Evolutionary conservation across 1,284 basidiomycete species (phyloP).

Genomic region (Singerocomus rubriflavus): DNA sequence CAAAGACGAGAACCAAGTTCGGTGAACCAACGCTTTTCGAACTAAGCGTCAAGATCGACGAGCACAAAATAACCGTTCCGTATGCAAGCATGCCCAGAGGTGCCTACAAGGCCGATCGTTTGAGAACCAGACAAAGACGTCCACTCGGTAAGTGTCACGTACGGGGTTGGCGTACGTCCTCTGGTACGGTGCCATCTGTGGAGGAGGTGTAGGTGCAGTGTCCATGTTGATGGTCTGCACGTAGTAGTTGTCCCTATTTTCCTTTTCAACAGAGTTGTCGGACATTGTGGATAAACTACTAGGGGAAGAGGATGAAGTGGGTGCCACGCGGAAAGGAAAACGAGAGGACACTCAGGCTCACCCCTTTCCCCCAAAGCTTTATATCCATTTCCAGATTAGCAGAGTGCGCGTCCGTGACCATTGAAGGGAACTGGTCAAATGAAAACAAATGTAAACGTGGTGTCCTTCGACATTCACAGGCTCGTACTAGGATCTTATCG

Average conservation of each 20-base stretch:
- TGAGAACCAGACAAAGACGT: slow-evolving; percentile 1
- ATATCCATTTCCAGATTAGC: slow-evolving; percentile 12
- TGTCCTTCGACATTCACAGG: slow-evolving; percentile 10
- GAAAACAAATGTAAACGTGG: neutral
- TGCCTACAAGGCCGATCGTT: slow-evolving; percentile 13
- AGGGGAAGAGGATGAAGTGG: neutral
- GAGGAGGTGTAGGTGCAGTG: slow-evolving; percentile 10
- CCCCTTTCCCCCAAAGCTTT: slow-evolving; percentile 9
- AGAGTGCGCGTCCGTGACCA: neutral
- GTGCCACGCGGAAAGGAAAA: slow-evolving; percentile 1
- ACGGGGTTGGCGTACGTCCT: slow-evolving; percentile 29
- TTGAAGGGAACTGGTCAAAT: neutral
- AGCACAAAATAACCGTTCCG: slow-evolving; percentile 31
- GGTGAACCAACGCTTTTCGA: slow-evolving; percentile 20
- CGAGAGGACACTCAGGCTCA: neutral
- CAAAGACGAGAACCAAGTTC: slow-evolving; percentile 30
- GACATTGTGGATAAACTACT: slow-evolving; percentile 17
- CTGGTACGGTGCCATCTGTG: slow-evolving; percentile 26
- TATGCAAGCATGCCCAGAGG: slow-evolving; percentile 30
- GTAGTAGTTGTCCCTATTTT: slow-evolving; percentile 26
- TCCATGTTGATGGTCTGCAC: slow-evolving; percentile 28
- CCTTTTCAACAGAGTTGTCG: slow-evolving; percentile 22
- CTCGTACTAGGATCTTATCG: slow-evolving; percentile 3
- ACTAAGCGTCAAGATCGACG: slow-evolving; percentile 24
- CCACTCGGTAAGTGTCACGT: neutral